Percentiles rank a stretch among this genome's conserved stretches.
Conservation (phyloP, 257 asterid species). For the Nicotiana tomentosiformis region DNA sequence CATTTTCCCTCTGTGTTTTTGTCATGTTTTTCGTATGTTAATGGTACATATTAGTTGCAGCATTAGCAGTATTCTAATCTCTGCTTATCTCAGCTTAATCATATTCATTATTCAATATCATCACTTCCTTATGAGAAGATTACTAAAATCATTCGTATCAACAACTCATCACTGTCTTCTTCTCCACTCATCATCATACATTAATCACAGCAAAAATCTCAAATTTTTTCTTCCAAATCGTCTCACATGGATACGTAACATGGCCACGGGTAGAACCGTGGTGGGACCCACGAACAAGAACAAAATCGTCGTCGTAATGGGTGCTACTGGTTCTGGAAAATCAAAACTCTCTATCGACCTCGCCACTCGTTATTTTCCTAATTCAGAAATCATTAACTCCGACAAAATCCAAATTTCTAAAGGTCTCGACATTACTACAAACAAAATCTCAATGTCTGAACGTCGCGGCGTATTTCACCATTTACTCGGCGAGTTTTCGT, state of each 20-base stretch:
- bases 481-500: constrained; percentile 53
- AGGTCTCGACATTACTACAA: constrained; percentile 69
- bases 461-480: constrained; percentile 63
- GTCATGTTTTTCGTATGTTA: constrained; percentile 26
- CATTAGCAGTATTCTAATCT: not conserved
- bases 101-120: not conserved
- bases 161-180: not conserved
- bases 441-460: constrained; percentile 56
- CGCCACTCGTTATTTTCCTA: constrained; percentile 48
- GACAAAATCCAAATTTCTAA: constrained; percentile 76
- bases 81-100: not conserved
- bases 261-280: not conserved
- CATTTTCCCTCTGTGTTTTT: not conserved
- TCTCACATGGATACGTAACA: not conserved
- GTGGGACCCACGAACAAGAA: not conserved
- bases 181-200: not conserved
- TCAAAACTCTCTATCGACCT: constrained; percentile 79
- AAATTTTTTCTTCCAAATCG: not conserved
- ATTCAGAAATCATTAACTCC: constrained; percentile 73
- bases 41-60: constrained; percentile 9
- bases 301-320: constrained; percentile 63
- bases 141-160: constrained; percentile 7
- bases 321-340: constrained; percentile 91
- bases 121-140: constrained; percentile 41
- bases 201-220: not conserved